phyloP scores from a whole-genome alignment of 2,329 filamentous ascomycete genomes.

The Colletotrichum camelliae region DNA sequence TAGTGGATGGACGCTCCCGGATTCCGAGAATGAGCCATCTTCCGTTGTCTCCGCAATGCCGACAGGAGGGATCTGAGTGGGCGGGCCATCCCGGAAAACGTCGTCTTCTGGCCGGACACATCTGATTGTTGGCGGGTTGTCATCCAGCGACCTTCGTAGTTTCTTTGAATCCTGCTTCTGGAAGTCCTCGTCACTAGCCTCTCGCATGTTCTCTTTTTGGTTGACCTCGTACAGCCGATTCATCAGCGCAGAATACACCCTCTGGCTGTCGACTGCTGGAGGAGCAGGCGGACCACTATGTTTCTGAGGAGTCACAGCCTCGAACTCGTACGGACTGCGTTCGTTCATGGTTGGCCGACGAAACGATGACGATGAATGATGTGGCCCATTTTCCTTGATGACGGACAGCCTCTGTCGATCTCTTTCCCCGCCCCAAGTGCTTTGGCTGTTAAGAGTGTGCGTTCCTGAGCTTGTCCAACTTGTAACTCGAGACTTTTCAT shows the following conservation, averaged over 20 bases:
- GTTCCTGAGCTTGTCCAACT: slow-evolving; percentile 74
- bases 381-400: slow-evolving; percentile 62
- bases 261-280: slow-evolving; percentile 56
- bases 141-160: background rate
- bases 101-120: slow-evolving; percentile 37
- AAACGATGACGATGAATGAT: slow-evolving; percentile 45
- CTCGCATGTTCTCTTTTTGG: background rate
- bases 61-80: background rate
- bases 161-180: background rate
- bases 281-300: slow-evolving; percentile 15
- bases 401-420: slow-evolving; percentile 65
- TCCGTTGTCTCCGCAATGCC: background rate
- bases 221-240: slow-evolving; percentile 53
- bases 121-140: slow-evolving; percentile 28
- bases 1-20: background rate
- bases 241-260: slow-evolving; percentile 70
- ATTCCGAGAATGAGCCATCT: background rate
- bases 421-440: slow-evolving; percentile 42
- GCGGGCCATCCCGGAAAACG: slow-evolving; percentile 31
- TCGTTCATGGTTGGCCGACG: slow-evolving; percentile 29
- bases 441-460: slow-evolving; percentile 56
- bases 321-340: slow-evolving; percentile 18
- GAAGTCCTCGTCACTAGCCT: background rate
- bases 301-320: background rate
- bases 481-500: slow-evolving; percentile 69